A percentile compares a stretch with the other conserved stretches of the same genome.
phyloP scores from a whole-genome alignment of 2,329 filamentous ascomycete genomes.

The Raffaelea albimanens region DNA sequence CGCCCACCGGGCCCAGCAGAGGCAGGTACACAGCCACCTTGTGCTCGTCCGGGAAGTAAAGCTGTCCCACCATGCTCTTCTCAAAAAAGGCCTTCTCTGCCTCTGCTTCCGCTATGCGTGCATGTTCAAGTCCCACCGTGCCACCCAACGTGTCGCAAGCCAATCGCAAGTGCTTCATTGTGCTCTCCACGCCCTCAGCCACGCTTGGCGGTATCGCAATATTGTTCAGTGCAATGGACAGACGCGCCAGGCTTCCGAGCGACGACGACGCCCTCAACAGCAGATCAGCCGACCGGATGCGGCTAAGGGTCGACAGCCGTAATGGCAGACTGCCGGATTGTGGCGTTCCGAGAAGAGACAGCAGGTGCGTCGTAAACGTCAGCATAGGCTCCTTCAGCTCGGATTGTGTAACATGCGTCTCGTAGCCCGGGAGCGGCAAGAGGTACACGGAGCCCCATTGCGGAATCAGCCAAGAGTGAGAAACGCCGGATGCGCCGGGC shows the following conservation, averaged over 20 bases:
- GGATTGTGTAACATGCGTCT: conserved; percentile 48
- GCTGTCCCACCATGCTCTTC: conserved; percentile 96
- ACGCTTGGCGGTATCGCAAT: conserved; percentile 88
- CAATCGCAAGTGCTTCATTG: conserved; percentile 65
- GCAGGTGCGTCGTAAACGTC: conserved; percentile 82
- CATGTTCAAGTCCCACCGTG: conserved; percentile 63
- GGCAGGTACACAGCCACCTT: conserved; percentile 95
- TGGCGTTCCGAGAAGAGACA: conserved; percentile 79
- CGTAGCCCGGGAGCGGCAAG: conserved; percentile 37
- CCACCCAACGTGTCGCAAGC: conserved; percentile 65
- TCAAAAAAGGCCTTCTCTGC: conserved; percentile 96
- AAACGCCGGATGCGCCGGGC: conserved; percentile 30
- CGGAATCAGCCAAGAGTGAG: conserved; percentile 77
- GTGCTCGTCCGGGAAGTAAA: conserved; percentile 98
- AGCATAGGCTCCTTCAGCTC: conserved; percentile 72
- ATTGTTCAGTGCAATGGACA: conserved; percentile 73
- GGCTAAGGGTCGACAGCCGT: conserved; percentile 71
- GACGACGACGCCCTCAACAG: conserved; percentile 87
- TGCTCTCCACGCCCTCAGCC: conserved; percentile 72
- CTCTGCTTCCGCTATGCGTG: conserved; percentile 75
- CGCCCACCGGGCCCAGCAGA: conserved; percentile 78
- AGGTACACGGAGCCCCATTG: conserved; percentile 78
- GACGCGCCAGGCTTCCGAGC: conserved; percentile 80
- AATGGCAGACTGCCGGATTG: conserved; percentile 75
- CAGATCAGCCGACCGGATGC: conserved; percentile 78